Base-by-base conservation (phyloP, 108 stramenopile species). In the Aurantiochytrium sp. region DNA sequence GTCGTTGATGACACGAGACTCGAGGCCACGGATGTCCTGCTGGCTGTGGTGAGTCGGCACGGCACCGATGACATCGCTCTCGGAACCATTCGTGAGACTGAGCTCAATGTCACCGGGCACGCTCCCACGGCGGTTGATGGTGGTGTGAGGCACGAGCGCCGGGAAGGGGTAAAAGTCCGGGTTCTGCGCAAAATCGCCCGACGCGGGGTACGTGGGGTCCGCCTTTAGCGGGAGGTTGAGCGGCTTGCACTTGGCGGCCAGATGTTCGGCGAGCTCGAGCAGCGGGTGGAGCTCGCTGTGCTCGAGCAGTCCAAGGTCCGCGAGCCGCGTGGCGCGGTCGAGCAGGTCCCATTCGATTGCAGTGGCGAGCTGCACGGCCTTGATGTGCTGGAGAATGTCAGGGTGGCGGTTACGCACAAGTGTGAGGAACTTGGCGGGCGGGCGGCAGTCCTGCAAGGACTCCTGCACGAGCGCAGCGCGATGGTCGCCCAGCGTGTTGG, bases 141-240 rank as follows among this genome's bases (percentile, higher is more conserved):
- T 17, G 15, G 8, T 52, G 50, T 52, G 59, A 8, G 59, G 34
- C 10, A 19, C 24, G 19, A 65, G 59, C 10, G 59, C 59, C 1
- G 59, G 59, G 19, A 81, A 81, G 42, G 73, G 73, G 24, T 48
- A 81, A 24, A 81, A 81, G 45, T 81, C 73, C 12, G 39, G 42
- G 73, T 81, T 81, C 36, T 21, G n/a, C 73, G 39, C 39, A 48
- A 81, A 81, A 24, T 81, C 73, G 27, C 73, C 73, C n/a, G 73
- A 41, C 6, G 39, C 19, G 39, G 21, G 39, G 32, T n/a, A 48
- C 24, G 39, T 17, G 2, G 21, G 21, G 39, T 41, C 39, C 0
- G 73, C 73, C n/a, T 81, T 41, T 37, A 81, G 73, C 73, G 39
- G 24, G 15, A 81, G 45, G 73, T 81, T 48, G 1, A 81, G 45